These are phyloP conservation scores for Cercospora brassicicola DNA, from an alignment of 2,329 filamentous ascomycete species.

Conservation along the genomic window DNA sequence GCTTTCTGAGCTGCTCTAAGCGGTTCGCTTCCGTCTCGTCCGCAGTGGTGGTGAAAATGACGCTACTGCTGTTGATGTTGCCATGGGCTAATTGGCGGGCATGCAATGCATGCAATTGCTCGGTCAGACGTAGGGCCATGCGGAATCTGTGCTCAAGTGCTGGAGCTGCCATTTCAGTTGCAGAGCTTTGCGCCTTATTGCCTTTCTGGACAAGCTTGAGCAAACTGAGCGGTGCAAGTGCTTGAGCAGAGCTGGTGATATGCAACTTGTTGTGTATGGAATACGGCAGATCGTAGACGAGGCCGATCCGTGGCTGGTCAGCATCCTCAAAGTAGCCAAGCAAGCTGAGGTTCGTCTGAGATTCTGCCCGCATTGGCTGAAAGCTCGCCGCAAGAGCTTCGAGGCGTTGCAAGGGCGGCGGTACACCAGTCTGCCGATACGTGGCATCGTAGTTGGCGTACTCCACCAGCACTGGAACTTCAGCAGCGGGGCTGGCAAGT, in stretches of 20 bases:
- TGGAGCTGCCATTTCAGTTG: conserved; percentile 53
- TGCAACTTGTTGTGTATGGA: conserved; percentile 43
- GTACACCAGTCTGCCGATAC: conserved; percentile 50
- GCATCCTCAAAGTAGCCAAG: conserved; percentile 73
- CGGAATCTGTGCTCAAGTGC: conserved; percentile 74
- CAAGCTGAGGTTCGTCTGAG: conserved; percentile 55
- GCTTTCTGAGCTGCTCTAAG: conserved; percentile 61
- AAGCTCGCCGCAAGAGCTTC: conserved; percentile 41
- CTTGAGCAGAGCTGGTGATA: conserved; percentile 44
- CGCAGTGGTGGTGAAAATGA: conserved; percentile 62
- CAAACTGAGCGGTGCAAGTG: conserved; percentile 45
- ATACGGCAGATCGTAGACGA: conserved; percentile 72
- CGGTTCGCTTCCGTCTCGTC: conserved; percentile 48
- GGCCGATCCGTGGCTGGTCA: conserved; percentile 65
- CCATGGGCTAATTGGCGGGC: conserved; percentile 68
- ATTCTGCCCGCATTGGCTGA: conserved; percentile 38
- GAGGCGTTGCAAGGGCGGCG: conserved; percentile 48
- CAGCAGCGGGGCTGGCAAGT: conserved; percentile 39
- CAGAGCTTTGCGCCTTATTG: conserved; percentile 45
- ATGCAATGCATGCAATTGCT: conserved; percentile 73
- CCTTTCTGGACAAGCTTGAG: conserved; percentile 51
- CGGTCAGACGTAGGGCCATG: conserved; percentile 69
- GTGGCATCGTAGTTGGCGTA: conserved; percentile 58
- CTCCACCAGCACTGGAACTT: conserved; percentile 65
- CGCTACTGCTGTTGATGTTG: conserved; percentile 65